phyloP scores from a whole-genome alignment of 768 basidiomycete genomes.

The Steccherinum ochraceum region DNA sequence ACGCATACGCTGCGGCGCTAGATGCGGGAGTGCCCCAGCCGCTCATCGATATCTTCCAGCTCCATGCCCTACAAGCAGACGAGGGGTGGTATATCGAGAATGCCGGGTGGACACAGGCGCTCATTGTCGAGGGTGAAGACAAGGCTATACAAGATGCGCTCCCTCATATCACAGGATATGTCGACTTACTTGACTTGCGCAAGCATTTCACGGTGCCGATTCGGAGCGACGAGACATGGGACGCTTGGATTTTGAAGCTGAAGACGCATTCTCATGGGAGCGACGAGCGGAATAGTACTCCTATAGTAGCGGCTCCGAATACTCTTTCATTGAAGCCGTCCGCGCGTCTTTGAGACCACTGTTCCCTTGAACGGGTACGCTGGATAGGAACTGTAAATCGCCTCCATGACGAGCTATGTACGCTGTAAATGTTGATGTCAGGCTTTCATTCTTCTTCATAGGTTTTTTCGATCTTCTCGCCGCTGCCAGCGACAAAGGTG shows the following conservation, averaged over 20 bases:
- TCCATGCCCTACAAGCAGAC: slow-evolving; percentile 44
- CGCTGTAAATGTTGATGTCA: too few species aligned
- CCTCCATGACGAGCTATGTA: too few species aligned
- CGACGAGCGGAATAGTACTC: too few species aligned
- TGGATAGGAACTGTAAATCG: too few species aligned
- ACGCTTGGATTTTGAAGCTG: slow-evolving; percentile 7
- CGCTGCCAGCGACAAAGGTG: too few species aligned
- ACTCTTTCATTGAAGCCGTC: too few species aligned
- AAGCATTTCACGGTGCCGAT: slow-evolving; percentile 14
- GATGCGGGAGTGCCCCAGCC: slow-evolving; percentile 36
- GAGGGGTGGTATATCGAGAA: slow-evolving; percentile 56
- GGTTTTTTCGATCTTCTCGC: too few species aligned
- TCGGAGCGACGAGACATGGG: slow-evolving; percentile 14
- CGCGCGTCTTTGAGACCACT: too few species aligned
- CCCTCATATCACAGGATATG: slow-evolving; percentile 12
- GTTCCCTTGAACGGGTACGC: too few species aligned
- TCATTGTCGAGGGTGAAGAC: slow-evolving; percentile 26
- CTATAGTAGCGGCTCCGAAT: too few species aligned
- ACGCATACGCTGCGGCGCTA: slow-evolving; percentile 52
- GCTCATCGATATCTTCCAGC: slow-evolving; percentile 50
- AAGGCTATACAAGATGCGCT: slow-evolving; percentile 11
- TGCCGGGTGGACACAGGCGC: slow-evolving; percentile 36
- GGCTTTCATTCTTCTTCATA: too few species aligned
- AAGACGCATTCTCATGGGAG: too few species aligned
- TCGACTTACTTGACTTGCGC: slow-evolving; percentile 7